phyloP scores from a whole-genome alignment of 371 early-diverging fungal genomes.

The Rhizopus microsporus region DNA sequence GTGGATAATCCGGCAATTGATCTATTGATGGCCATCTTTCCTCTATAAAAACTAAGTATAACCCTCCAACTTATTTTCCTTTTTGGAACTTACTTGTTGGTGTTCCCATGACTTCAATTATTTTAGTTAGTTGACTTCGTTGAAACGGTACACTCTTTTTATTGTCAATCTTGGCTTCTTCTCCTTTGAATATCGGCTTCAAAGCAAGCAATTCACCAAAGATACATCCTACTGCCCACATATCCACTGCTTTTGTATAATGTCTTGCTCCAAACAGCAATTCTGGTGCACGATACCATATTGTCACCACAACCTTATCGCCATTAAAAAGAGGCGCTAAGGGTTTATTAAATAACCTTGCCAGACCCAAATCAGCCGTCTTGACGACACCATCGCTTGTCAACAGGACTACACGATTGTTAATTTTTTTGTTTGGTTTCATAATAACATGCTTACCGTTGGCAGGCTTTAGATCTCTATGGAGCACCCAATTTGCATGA shows the following conservation, averaged over 20 bases:
- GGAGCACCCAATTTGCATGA: constrained; percentile 92
- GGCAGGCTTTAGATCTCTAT: constrained; percentile 92
- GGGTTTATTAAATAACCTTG: constrained; percentile 80
- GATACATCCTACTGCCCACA: constrained; percentile 97
- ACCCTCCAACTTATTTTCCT: constrained; percentile 15
- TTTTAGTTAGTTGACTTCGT: constrained; percentile 84
- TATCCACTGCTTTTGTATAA: constrained; percentile 91
- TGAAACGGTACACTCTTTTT: constrained; percentile 91
- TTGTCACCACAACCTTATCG: constrained; percentile 96
- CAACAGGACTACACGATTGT: constrained; percentile 60
- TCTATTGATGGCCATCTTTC: constrained; percentile 80
- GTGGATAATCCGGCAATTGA: constrained; percentile 70
- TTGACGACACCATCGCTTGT: constrained; percentile 88
- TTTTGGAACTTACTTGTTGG: constrained; percentile 76
- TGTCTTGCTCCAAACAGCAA: constrained; percentile 88
- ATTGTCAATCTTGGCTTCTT: constrained; percentile 90
- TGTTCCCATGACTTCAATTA: constrained; percentile 87
- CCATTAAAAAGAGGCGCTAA: constrained; percentile 83
- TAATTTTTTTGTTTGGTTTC: neutral
- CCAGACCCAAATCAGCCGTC: constrained; percentile 90
- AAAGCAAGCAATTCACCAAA: constrained; percentile 90
- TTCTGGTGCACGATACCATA: constrained; percentile 98
- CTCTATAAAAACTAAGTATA: constrained; percentile 45
- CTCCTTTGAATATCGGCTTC: constrained; percentile 93
- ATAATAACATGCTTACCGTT: constrained; percentile 50